A percentile compares a stretch with the other conserved stretches of the same genome.
Evolutionary conservation across 257 asterid species (phyloP).

Genomic region (Jaltomata sinuosa): DNA sequence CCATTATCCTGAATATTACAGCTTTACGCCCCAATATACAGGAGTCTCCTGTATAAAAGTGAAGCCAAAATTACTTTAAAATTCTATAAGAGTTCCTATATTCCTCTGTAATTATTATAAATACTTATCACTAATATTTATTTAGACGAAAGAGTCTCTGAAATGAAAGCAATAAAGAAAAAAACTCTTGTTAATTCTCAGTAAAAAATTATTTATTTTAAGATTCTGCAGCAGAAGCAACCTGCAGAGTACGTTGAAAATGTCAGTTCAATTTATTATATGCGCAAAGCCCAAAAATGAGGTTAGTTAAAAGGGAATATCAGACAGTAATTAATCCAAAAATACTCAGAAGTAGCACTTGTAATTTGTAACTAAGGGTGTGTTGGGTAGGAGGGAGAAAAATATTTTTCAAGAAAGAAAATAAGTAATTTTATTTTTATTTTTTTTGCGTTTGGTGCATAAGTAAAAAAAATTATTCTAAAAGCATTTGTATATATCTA

Average conservation of each 20-base stretch:
- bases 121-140: neutral
- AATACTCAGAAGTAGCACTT: neutral
- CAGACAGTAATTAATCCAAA: neutral
- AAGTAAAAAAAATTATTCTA: too few species aligned
- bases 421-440: too few species aligned
- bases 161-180: neutral
- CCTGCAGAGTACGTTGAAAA: neutral
- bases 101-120: neutral
- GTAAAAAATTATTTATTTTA: neutral
- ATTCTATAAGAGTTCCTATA: neutral
- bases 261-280: neutral
- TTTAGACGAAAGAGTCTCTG: neutral
- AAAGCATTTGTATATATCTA: too few species aligned
- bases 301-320: neutral
- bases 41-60: neutral
- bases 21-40: neutral
- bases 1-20: neutral
- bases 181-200: neutral
- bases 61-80: neutral
- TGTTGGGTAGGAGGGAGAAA: too few species aligned
- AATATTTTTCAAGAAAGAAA: too few species aligned
- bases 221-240: neutral
- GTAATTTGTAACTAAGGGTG: too few species aligned
- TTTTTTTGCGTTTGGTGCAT: too few species aligned
- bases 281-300: neutral